Conservation (phyloP, 345 rosid species). For the Aquilaria yunnanensis region DNA sequence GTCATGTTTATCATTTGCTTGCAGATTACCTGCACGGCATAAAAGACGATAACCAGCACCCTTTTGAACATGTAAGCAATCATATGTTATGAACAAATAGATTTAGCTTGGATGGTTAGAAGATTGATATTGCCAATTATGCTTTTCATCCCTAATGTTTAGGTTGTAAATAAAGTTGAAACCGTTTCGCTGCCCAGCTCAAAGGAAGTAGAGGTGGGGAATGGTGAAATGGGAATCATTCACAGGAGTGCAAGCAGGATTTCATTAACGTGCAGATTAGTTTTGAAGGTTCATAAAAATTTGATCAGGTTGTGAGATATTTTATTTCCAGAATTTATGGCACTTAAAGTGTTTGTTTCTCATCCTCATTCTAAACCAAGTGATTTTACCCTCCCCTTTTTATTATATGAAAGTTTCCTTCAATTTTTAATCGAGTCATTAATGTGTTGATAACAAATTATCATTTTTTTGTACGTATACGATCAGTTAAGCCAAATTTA, state of each 20-base stretch:
- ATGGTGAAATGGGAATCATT: slow-evolving; percentile 25
- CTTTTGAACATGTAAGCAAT: slow-evolving; percentile 38
- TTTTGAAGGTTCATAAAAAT: slow-evolving; percentile 68
- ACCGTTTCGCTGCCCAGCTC: slow-evolving; percentile 17
- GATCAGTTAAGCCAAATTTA: no score
- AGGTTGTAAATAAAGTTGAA: slow-evolving; percentile 49
- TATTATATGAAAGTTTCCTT: no score
- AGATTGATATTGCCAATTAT: not conserved
- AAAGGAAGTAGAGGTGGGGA: slow-evolving; percentile 22
- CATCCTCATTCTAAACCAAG: no score
- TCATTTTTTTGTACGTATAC: no score
- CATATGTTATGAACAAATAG: not conserved
- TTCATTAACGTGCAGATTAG: slow-evolving; percentile 72
- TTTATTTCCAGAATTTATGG: no score
- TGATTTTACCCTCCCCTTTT: no score
- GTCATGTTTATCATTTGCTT: slow-evolving; percentile 10
- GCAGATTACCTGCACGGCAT: slow-evolving; percentile 85
- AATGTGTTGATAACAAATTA: no score
- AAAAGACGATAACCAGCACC: slow-evolving; percentile 44
- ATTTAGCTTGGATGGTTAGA: not conserved
- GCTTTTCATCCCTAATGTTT: not conserved
- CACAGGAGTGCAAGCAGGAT: slow-evolving; percentile 43
- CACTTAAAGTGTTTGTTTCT: no score
- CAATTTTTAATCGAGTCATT: no score
- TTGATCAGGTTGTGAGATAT: slow-evolving; percentile 51